Evolutionary conservation across 1,139 yeast species (phyloP), one percentile per base, ranked within the genome.

Genomic region (Hyphopichia buzzinii): DNA sequence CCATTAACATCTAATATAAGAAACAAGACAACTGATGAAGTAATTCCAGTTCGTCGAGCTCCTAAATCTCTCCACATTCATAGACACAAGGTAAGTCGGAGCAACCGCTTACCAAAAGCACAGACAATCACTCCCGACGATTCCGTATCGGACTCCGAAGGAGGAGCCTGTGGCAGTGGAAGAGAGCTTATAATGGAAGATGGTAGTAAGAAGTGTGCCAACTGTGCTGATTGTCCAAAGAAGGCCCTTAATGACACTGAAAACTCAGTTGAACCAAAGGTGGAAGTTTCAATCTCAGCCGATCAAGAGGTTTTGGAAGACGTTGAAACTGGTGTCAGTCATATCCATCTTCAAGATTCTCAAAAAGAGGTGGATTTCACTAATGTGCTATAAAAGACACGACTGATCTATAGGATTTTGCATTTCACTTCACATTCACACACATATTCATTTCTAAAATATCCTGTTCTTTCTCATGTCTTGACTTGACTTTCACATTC

Each of bases 161-260:
- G 29, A 10, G 33, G 34, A 14, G 40, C 42, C 5, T 50, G 58
- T 35, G 42, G 43, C 4, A 47, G 52, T 28, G 52, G 49, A 8
- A 37, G 50, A n/a, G 52, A 49, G 26, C 17, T 52, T 19, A 39
- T 45, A 11, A 36, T 52, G 24, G 56, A 28, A 7, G 32, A 33
- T 32, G 57, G 58, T 2, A 33, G 48, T 25, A 49, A 41, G 16
- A 39, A 42, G 27, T 62, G 66, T 38, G 54, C 53, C 21, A 50
- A 57, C 36, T 61, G 66, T 42, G 43, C 55, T 4, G 57, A 59
- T 35, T 60, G 66, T 41, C 59, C 62, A 12, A 52, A 49, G 29
- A 52, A 50, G 23, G 35, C 35, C 28, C 27, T 30, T 15, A 33
- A 29, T 21, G 40, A 34, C 19, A 34, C 42, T 13, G 39, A 47